Evolutionary conservation across 768 basidiomycete genomes (phyloP).

Genomic region (Lactarius evosmus): DNA sequence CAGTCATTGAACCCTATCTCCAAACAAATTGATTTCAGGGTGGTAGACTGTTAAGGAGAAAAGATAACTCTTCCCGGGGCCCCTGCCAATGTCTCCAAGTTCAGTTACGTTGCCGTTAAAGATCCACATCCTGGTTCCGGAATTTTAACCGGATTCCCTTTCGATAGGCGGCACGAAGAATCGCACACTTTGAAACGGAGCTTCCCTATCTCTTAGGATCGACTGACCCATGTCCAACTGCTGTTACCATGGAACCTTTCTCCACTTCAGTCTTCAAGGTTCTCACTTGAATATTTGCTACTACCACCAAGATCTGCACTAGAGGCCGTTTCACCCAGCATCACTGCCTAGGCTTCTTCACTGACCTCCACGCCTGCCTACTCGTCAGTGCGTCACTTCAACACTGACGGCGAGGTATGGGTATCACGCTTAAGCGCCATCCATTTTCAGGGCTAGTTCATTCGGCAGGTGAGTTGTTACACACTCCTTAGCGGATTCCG

Average conservation of each 20-base stretch:
- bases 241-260: constrained; percentile 86
- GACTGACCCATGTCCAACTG: constrained; percentile 85
- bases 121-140: constrained; percentile 72
- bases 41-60: constrained; percentile 71
- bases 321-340: constrained; percentile 72
- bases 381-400: constrained; percentile 68
- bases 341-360: constrained; percentile 77
- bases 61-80: constrained; percentile 78
- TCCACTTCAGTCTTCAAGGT: constrained; percentile 86
- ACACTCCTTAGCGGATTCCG: constrained; percentile 83
- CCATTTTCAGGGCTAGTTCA: constrained; percentile 90
- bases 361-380: constrained; percentile 76
- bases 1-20: constrained; percentile 70
- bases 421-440: constrained; percentile 85
- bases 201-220: too few species aligned
- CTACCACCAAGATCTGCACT: constrained; percentile 87
- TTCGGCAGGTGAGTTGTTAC: constrained; percentile 89
- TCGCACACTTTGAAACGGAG: constrained; percentile 58
- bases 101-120: constrained; percentile 69
- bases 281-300: constrained; percentile 88
- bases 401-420: constrained; percentile 79
- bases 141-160: constrained; percentile 79
- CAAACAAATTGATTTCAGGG: constrained; percentile 72
- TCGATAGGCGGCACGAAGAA: constrained; percentile 58
- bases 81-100: constrained; percentile 56